These are phyloP conservation scores for Calonectria multiphialidica DNA, from an alignment of 2,329 filamentous ascomycete genomes.

Conservation along the genomic window DNA sequence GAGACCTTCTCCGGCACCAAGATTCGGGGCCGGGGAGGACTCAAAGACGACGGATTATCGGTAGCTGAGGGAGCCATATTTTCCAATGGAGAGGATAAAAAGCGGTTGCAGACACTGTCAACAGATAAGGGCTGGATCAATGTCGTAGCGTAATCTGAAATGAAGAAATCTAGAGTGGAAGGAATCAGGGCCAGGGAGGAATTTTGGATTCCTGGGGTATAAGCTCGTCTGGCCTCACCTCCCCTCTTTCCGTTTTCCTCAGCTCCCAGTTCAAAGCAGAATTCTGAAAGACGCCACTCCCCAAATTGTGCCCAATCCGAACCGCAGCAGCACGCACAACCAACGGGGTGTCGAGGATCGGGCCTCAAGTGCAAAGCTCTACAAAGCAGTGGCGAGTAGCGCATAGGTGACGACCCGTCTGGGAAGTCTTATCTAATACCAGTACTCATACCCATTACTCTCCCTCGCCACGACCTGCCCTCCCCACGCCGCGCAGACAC, in stretches of 20 bases:
- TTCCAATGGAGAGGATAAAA: neutral
- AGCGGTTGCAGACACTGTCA: neutral
- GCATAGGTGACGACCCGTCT: neutral
- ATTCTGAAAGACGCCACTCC: slow-evolving; percentile 9
- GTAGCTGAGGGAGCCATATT: slow-evolving; percentile 47
- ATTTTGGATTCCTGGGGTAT: slow-evolving; percentile 25
- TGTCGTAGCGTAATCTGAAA: slow-evolving; percentile 23
- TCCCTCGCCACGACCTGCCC: neutral
- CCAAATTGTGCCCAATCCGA: slow-evolving; percentile 11
- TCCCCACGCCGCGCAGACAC: slow-evolving; percentile 19
- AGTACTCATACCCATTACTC: slow-evolving; percentile 18
- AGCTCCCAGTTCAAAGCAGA: neutral
- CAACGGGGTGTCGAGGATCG: neutral
- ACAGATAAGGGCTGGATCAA: neutral
- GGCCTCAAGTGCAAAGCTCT: slow-evolving; percentile 8
- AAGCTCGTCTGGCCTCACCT: slow-evolving; percentile 21
- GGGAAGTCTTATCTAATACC: neutral
- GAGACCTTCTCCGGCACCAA: slow-evolving; percentile 86
- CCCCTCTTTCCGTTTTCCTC: slow-evolving; percentile 21
- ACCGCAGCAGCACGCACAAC: neutral
- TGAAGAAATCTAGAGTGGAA: slow-evolving; percentile 11
- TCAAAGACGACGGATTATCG: slow-evolving; percentile 28
- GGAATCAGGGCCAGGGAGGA: slow-evolving; percentile 32
- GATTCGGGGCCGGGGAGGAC: slow-evolving; percentile 57
- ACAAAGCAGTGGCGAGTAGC: neutral